These are phyloP conservation scores for Pseudocercospora ulei DNA, from an alignment of 2,329 filamentous ascomycete species.

Conservation along the genomic window DNA sequence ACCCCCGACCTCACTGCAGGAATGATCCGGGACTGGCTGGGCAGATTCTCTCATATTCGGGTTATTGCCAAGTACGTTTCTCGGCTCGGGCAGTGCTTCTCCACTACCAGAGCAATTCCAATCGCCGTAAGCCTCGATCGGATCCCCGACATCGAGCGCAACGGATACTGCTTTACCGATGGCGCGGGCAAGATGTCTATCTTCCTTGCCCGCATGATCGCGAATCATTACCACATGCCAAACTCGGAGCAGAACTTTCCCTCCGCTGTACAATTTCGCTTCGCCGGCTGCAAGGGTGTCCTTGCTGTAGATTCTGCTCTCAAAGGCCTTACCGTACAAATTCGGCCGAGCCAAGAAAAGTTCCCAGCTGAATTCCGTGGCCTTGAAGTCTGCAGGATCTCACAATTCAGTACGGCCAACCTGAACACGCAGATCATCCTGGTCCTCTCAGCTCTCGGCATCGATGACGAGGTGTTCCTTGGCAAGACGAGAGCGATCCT, in stretches of 20 bases:
- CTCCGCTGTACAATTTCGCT: constrained; percentile 81
- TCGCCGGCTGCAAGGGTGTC: constrained; percentile 87
- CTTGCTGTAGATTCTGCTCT: constrained; percentile 58
- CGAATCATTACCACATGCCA: constrained; percentile 56
- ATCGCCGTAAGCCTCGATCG: constrained; percentile 50
- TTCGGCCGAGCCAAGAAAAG: constrained; percentile 79
- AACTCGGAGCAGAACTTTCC: constrained; percentile 48
- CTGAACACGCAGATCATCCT: constrained; percentile 85
- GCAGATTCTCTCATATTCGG: constrained; percentile 68
- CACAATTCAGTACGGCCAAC: constrained; percentile 63
- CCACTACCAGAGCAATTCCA: constrained; percentile 69
- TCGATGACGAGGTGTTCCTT: constrained; percentile 57
- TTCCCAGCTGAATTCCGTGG: constrained; percentile 62
- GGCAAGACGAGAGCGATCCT: constrained; percentile 60
- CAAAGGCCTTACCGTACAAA: constrained; percentile 60
- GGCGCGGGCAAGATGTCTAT: constrained; percentile 87
- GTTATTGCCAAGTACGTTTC: constrained; percentile 84
- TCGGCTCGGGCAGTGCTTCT: constrained; percentile 87
- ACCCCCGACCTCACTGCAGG: constrained; percentile 57
- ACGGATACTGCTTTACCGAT: constrained; percentile 70
- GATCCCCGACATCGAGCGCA: constrained; percentile 60
- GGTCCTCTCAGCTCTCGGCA: constrained; percentile 69
- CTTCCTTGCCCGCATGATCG: constrained; percentile 62
- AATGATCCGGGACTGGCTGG: constrained; percentile 78
- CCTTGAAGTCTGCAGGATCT: constrained; percentile 77